phyloP scores from a whole-genome alignment of 805 yeast genomes.

The Scheffersomyces coipomensis region DNA sequence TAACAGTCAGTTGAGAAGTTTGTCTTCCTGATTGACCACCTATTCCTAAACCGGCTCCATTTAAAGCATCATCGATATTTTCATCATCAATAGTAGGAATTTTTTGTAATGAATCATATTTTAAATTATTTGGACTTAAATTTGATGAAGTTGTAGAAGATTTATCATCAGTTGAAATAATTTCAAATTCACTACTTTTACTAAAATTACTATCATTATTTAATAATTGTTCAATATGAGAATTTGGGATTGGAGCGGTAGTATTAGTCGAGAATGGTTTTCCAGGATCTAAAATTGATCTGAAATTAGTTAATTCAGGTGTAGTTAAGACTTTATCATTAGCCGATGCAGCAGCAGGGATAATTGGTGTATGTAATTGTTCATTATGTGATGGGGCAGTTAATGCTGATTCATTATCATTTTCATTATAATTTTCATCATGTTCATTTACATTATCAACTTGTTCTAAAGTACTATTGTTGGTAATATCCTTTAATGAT shows the following conservation, averaged over 20 bases:
- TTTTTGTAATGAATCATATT: slow-evolving; percentile 22
- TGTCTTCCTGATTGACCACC: neutral
- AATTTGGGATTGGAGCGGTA: slow-evolving; percentile 12
- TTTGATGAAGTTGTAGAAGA: neutral
- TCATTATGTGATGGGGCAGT: no score
- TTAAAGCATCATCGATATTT: slow-evolving; percentile 23
- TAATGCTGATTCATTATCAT: neutral
- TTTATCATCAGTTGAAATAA: slow-evolving; percentile 5
- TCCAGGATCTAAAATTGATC: slow-evolving; percentile 49
- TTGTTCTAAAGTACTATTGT: neutral
- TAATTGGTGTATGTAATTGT: neutral
- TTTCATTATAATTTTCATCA: neutral
- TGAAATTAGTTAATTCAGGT: slow-evolving; percentile 7
- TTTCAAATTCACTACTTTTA: slow-evolving; percentile 10
- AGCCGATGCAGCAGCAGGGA: neutral
- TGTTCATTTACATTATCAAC: neutral
- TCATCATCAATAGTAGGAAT: slow-evolving; percentile 34
- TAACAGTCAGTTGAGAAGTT: slow-evolving; percentile 1
- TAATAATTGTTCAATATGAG: slow-evolving; percentile 17
- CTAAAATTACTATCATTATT: slow-evolving; percentile 6
- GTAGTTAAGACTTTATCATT: neutral
- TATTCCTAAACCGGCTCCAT: no score
- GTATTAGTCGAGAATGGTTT: slow-evolving; percentile 25
- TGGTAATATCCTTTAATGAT: neutral
- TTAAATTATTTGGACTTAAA: slow-evolving; percentile 14